phyloP scores from a whole-genome alignment of 768 basidiomycete species.

The Cystofilobasidium capitatum region DNA sequence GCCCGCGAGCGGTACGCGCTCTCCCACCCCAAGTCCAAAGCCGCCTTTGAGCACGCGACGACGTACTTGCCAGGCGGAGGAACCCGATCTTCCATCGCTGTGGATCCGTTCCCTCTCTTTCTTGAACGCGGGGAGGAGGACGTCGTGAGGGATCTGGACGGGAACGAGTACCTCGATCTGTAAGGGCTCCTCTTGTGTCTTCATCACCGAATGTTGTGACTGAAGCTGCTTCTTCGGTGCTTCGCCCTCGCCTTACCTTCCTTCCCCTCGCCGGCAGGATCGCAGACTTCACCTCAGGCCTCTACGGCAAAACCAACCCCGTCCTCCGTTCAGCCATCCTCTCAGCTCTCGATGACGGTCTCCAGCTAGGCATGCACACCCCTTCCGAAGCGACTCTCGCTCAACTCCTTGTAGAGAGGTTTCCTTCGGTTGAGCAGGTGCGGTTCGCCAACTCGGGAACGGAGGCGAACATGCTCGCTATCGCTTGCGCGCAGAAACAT shows the following conservation, averaged over 20 bases:
- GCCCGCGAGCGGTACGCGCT: background rate
- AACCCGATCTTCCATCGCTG: background rate
- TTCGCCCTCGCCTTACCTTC: background rate
- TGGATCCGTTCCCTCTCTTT: background rate
- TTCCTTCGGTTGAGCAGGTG: slow-evolving; percentile 28
- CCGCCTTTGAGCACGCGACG: background rate
- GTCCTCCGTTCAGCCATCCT: slow-evolving; percentile 27
- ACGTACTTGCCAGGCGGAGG: background rate
- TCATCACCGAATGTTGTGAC: too few species aligned
- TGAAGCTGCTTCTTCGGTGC: background rate
- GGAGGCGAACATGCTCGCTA: slow-evolving; percentile 28
- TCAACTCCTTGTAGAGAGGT: slow-evolving; percentile 17
- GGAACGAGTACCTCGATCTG: background rate
- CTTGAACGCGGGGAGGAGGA: background rate
- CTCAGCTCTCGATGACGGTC: slow-evolving; percentile 24
- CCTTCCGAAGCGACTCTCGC: slow-evolving; percentile 24
- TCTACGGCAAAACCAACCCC: slow-evolving; percentile 29
- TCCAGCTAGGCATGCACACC: slow-evolving; percentile 30
- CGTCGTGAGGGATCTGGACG: background rate
- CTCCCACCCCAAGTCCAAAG: background rate
- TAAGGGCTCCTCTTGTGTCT: background rate
- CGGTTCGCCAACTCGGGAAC: slow-evolving; percentile 31
- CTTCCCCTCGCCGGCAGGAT: background rate
- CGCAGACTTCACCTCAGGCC: slow-evolving; percentile 28
- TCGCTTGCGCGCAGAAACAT: slow-evolving; percentile 23